Evolutionary conservation across 2,329 filamentous ascomycete genomes (phyloP).

Genomic region (Alternaria atra): DNA sequence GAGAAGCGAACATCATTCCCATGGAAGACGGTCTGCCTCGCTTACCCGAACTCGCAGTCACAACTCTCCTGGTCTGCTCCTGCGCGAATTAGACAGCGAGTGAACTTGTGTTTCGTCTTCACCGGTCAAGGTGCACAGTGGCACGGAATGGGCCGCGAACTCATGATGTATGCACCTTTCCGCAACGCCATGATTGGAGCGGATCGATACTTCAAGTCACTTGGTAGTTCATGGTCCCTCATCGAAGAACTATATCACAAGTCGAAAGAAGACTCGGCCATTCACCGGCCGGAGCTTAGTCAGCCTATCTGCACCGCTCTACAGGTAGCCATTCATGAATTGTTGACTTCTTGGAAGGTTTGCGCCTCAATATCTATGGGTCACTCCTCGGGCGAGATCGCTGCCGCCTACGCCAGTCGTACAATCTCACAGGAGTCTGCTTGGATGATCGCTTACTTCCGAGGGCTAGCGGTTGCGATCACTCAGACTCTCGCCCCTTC

Average conservation of each 20-base stretch:
- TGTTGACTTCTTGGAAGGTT: conserved; percentile 27
- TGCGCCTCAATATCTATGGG: conserved; percentile 29
- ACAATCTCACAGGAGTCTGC: conserved; percentile 22
- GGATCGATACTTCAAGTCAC: conserved; percentile 16
- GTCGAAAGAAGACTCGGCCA: conserved; percentile 6
- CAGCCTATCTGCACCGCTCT: conserved; percentile 33
- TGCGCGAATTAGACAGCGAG: not conserved
- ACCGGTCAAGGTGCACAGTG: conserved; percentile 47
- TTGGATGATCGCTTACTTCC: conserved; percentile 24
- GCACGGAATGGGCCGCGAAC: conserved; percentile 33
- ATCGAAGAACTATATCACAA: conserved; percentile 22
- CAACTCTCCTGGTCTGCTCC: conserved; percentile 11
- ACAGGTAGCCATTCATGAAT: conserved; percentile 31
- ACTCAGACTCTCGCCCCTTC: conserved; percentile 52
- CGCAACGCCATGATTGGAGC: conserved; percentile 15
- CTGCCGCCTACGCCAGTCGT: conserved; percentile 39
- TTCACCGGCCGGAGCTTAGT: conserved; percentile 24
- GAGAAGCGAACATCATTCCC: conserved; percentile 19
- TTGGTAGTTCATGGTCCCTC: conserved; percentile 27
- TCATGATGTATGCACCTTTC: conserved; percentile 27
- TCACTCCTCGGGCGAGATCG: conserved; percentile 47
- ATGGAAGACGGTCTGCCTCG: conserved; percentile 15
- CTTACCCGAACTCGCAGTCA: not conserved
- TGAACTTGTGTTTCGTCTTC: conserved; percentile 29
- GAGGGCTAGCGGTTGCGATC: conserved; percentile 21